phyloP scores from a whole-genome alignment of 495 filamentous ascomycete species.

The Ramalina intermedia region DNA sequence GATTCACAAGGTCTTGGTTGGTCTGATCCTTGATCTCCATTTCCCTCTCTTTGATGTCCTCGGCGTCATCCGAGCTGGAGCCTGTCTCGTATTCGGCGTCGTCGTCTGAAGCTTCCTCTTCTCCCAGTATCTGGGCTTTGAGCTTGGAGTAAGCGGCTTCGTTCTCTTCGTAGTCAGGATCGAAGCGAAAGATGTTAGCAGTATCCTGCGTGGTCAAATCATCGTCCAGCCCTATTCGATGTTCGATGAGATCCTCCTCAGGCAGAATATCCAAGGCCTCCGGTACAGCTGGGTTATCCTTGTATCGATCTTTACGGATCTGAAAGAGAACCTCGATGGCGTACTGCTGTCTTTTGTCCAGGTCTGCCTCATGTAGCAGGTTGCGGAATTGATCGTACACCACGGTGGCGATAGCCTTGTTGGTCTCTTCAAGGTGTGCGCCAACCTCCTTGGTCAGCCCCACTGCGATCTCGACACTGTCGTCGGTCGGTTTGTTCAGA shows the following conservation, averaged over 20 bases:
- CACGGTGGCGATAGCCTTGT: slow-evolving; percentile 61
- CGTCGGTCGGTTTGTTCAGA: slow-evolving; percentile 87
- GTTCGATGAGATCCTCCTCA: slow-evolving; percentile 95
- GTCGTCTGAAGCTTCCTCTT: slow-evolving; percentile 66
- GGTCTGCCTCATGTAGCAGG: slow-evolving; percentile 88
- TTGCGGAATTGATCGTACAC: slow-evolving; percentile 93
- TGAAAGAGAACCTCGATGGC: slow-evolving; percentile 98
- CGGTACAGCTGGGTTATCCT: slow-evolving; percentile 78
- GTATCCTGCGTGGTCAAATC: slow-evolving; percentile 70
- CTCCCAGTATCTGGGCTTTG: slow-evolving; percentile 87
- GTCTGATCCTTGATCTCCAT: slow-evolving; percentile 97
- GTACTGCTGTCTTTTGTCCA: slow-evolving; percentile 93
- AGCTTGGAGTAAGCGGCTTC: slow-evolving; percentile 80
- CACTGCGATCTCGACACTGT: slow-evolving; percentile 96
- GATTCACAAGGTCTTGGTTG: slow-evolving; percentile 86
- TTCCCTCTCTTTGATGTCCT: slow-evolving; percentile 53
- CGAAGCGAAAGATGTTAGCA: slow-evolving; percentile 90
- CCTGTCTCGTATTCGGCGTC: slow-evolving; percentile 57
- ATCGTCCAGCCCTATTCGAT: slow-evolving; percentile 62
- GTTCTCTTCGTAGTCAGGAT: slow-evolving; percentile 76
- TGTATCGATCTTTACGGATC: slow-evolving; percentile 89
- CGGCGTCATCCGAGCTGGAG: slow-evolving; percentile 66
- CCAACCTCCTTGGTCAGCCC: slow-evolving; percentile 82
- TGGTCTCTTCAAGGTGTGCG: slow-evolving; percentile 90
- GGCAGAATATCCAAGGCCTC: slow-evolving; percentile 92